These are phyloP conservation scores for Aaosphaeria pasadenensis DNA, from an alignment of 2,329 filamentous ascomycete genomes.

Conservation along the genomic window DNA sequence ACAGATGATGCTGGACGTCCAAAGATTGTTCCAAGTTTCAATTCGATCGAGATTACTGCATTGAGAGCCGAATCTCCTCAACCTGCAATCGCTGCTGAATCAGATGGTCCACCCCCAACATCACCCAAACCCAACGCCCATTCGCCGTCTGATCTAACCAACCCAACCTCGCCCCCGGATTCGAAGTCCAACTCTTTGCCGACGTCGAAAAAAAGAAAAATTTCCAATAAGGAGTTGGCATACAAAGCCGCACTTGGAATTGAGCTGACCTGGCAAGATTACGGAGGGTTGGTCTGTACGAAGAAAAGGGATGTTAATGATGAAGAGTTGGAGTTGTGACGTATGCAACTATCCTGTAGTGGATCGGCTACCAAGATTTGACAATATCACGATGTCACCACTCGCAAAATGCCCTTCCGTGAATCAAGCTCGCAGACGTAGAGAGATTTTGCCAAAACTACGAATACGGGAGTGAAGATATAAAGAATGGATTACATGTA, in stretches of 20 bases:
- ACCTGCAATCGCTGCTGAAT: not conserved
- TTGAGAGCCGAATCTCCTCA: not conserved
- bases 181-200: not conserved
- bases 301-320: conserved; percentile 6
- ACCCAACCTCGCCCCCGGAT: not conserved
- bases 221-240: conserved; percentile 18
- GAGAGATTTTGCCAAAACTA: no score
- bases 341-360: no score
- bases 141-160: not conserved
- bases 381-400: no score
- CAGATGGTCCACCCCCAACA: not conserved
- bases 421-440: no score
- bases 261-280: conserved; percentile 39
- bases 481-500: no score
- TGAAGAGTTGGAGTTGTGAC: not conserved
- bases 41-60: not conserved
- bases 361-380: no score
- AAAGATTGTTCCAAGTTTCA: not conserved
- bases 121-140: not conserved
- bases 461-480: no score
- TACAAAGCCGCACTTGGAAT: conserved; percentile 27
- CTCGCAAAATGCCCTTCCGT: no score
- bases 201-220: not conserved
- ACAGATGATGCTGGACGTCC: not conserved
- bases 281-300: conserved; percentile 43